Conservation (phyloP, 1,139 yeast species). For the Hansenula sp. region DNA sequence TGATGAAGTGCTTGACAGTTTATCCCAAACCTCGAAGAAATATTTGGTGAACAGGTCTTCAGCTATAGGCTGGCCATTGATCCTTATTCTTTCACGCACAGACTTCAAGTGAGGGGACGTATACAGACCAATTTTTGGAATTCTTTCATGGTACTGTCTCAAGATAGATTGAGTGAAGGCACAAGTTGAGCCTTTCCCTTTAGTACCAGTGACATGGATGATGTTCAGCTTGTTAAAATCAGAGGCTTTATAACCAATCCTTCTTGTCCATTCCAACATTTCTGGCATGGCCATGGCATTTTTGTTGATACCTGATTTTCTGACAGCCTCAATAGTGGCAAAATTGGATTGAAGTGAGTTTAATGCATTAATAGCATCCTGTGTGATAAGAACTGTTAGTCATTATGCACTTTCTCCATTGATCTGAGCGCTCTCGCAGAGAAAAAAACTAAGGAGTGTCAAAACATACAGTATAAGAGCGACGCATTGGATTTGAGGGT, state of each 20-base stretch:
- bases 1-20: constrained; percentile 55
- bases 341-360: constrained; percentile 89
- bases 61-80: constrained; percentile 80
- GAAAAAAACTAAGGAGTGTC: not conserved
- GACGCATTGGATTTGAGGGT: not conserved
- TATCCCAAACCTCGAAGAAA: constrained; percentile 93
- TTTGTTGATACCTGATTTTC: constrained; percentile 65
- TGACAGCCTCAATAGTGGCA: constrained; percentile 80
- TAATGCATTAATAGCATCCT: constrained; percentile 78
- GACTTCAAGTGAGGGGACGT: constrained; percentile 95
- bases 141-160: constrained; percentile 46
- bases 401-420: not conserved
- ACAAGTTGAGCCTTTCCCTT: constrained; percentile 98
- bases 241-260: constrained; percentile 72
- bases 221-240: constrained; percentile 75
- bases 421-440: not conserved
- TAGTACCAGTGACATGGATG: constrained; percentile 94
- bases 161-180: constrained; percentile 88
- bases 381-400: not conserved
- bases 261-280: constrained; percentile 85
- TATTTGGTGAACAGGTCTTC: constrained; percentile 80
- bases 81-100: constrained; percentile 87
- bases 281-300: constrained; percentile 77
- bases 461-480: not conserved
- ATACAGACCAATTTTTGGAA: constrained; percentile 71